Evolutionary conservation across 257 asterid species (phyloP), one percentile per base, ranked within the genome.

Genomic region (Cruciata laevipes): DNA sequence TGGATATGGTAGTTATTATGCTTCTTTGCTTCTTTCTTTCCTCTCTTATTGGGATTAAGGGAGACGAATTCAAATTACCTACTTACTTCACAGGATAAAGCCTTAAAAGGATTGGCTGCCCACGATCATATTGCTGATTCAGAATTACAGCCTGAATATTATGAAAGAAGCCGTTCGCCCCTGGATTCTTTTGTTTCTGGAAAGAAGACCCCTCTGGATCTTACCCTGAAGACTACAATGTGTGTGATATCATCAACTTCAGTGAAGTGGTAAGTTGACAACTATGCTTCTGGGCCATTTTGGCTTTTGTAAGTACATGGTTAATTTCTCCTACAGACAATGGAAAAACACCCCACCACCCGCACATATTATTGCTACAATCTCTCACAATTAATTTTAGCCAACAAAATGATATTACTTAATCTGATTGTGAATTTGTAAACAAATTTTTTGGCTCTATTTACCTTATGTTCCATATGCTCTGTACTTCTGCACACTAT

Each of bases 181-280:
- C 72, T 93, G 24, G 95, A 88, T 79, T 73, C 87, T 63, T 74
- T 69, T 65, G 71, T 83, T 68, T 81, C 87, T 71, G 89, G 91
- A 65, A 81, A 73, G 79, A 84, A 83, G 71, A 77, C 76, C 77
- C 97, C 99, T 0, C 64, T 94, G 67, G 99, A 94, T 84, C 75
- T 94, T 83, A 82, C 96, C n/a, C 78, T 94, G 65, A 94, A 94
- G 83, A 85, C 91, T 75, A 76, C 59, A 38, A 78, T 90, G 86
- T 88, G 93, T 32, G 62, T 94, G 49, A 61, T 83, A 69, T 84
- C 87, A 59, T 82, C 96, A 42, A 81, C 92, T 33, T 83, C 97
- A 65, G 90, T 94, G 71, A 84, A 83, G 66, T 89, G 98, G 98
- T 89, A 74, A 79, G 97, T 62, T 66, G 63, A 33, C 37, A 44